Evolutionary conservation across 2,329 filamentous ascomycete species (phyloP), one percentile per base, ranked within the genome.

Genomic region (Bipolaris oryzae): DNA sequence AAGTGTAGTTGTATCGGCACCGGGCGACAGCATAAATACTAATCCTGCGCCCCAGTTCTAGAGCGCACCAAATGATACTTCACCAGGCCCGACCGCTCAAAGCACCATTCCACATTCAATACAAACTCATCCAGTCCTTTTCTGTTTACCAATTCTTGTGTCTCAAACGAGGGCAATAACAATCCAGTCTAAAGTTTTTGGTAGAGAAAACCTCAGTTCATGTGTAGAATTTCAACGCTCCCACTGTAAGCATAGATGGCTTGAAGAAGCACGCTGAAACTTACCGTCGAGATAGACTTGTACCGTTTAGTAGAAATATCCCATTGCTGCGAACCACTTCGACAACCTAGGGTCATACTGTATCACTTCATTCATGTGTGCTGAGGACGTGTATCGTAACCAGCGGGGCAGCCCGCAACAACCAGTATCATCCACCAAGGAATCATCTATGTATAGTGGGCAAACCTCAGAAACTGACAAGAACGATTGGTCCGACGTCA

Each of bases 401-500:
- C 67, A 68, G 45, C 53, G 62, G 35, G 33, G 48, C 33, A 60
- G 55, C 47, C 56, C 42, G 11, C 57, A 68, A 39, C 63, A 67
- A 39, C 35, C 63, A 31, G 48, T 39, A 47, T 59, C 67, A 16
- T 53, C 65, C 42, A 61, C 56, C 23, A 56, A 31, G 23, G 62
- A 57, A 48, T 57, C 59, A n/a, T 63, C 64, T 34, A 38, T 47
- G 10, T 50, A 66, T n/a, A 55, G 54, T 42, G 54, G 49, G 42
- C 64, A 70, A 16, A 33, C 65, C 15, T 60, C 60, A 20, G 67
- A 62, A 52, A 41, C 63, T 18, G 64, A 62, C 28, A 57, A 64
- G n/a, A 82, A 89, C 61, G 85, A 91, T 76, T 92, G 89, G 89
- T 81, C 84, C 25, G 83, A 87, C 0, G 82, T 92, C 41, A 84